A percentile compares a stretch with the other conserved stretches of the same genome.
phyloP scores from a whole-genome alignment of 1,139 yeast genomes.

The Debaryomyces psychrophilus region DNA sequence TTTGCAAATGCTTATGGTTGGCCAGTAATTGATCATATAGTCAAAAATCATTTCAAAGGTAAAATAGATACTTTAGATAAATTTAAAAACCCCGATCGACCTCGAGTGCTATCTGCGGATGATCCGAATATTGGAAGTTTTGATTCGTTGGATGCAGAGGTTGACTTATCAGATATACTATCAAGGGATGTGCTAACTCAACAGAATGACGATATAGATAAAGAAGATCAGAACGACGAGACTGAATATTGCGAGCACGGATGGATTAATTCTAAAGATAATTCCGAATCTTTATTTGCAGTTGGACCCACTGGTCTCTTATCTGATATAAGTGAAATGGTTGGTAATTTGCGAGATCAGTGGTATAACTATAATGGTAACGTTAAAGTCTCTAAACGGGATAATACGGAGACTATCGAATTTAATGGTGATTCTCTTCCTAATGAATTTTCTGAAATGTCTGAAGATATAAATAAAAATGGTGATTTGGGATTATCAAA shows the following conservation, averaged over 20 bases:
- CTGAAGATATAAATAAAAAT: constrained; percentile 15
- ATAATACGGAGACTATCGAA: not conserved
- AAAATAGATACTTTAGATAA: constrained; percentile 16
- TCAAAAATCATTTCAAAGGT: constrained; percentile 35
- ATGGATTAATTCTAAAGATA: constrained; percentile 57
- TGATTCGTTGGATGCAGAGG: constrained; percentile 32
- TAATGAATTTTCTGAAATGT: not conserved
- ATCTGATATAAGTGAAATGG: constrained; percentile 60
- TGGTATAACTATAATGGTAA: constrained; percentile 32
- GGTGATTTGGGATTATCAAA: constrained; percentile 22
- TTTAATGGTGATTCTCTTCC: constrained; percentile 10
- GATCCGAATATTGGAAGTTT: constrained; percentile 7
- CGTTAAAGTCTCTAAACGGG: constrained; percentile 6
- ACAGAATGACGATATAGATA: constrained; percentile 41
- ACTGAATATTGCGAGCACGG: constrained; percentile 24
- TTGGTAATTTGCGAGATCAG: constrained; percentile 43
- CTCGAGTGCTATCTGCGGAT: constrained; percentile 1
- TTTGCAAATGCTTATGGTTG: constrained; percentile 96
- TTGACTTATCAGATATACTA: constrained; percentile 35
- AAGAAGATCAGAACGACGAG: constrained; percentile 18
- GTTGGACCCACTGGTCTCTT: constrained; percentile 75
- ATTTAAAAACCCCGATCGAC: not conserved
- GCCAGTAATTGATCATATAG: constrained; percentile 87
- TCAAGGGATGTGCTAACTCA: constrained; percentile 39
- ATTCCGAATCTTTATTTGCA: constrained; percentile 57